These are phyloP conservation scores for Pythium folliculosum DNA, from an alignment of 352 stramenopile genomes.

Conservation along the genomic window DNA sequence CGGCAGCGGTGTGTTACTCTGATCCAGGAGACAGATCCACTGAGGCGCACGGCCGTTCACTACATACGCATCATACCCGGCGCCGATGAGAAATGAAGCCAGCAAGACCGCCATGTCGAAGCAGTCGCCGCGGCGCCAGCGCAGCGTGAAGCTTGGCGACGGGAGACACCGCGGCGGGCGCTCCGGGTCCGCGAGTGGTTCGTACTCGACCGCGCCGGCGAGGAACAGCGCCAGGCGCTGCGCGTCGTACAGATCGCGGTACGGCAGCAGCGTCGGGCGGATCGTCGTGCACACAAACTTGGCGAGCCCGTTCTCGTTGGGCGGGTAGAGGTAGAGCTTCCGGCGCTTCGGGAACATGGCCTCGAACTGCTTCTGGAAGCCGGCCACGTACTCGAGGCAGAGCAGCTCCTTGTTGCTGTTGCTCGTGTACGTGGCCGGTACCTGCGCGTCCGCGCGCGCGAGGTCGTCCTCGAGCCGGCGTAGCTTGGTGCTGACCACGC, in stretches of 20 bases:
- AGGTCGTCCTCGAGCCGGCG: slow-evolving; percentile 69
- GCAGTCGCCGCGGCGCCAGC: slow-evolving; percentile 88
- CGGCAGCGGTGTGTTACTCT: slow-evolving; percentile 76
- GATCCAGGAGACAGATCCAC: slow-evolving; percentile 92
- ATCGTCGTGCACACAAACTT: slow-evolving; percentile 96
- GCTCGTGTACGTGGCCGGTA: slow-evolving; percentile 37
- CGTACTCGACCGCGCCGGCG: slow-evolving; percentile 92
- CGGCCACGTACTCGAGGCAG: slow-evolving; percentile 92
- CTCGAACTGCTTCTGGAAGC: slow-evolving; percentile 91
- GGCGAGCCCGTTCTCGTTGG: slow-evolving; percentile 90
- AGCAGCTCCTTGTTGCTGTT: slow-evolving; percentile 92
- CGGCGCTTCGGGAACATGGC: slow-evolving; percentile 78
- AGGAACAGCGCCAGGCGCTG: slow-evolving; percentile 86
- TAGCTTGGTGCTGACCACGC: slow-evolving; percentile 82
- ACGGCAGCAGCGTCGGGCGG: slow-evolving; percentile 91
- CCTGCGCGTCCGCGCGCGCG: slow-evolving; percentile 22
- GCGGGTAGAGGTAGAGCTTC: slow-evolving; percentile 85
- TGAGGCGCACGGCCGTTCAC: slow-evolving; percentile 86
- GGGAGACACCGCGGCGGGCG: slow-evolving; percentile 74
- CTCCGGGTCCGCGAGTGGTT: slow-evolving; percentile 89
- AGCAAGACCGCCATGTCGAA: slow-evolving; percentile 93
- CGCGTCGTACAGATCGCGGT: slow-evolving; percentile 91
- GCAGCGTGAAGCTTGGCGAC: slow-evolving; percentile 86
- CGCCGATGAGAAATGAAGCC: slow-evolving; percentile 90
- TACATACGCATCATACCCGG: slow-evolving; percentile 95